Percentiles rank a stretch among this genome's conserved stretches.
phyloP scores from a whole-genome alignment of 192 early-diverging fungal species.

The Linnemannia hyalina region DNA sequence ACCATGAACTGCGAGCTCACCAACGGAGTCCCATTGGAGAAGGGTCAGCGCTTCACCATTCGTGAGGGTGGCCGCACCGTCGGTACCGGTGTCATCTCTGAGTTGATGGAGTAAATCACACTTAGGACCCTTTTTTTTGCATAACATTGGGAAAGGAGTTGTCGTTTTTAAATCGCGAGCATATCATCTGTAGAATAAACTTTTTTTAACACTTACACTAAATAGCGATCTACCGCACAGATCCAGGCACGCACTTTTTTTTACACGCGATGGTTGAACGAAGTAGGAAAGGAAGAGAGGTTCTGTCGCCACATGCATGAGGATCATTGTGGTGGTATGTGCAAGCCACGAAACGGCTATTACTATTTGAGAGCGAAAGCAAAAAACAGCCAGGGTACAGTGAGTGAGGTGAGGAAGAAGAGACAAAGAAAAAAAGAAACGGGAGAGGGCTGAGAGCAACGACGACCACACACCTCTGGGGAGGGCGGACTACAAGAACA shows the following conservation, averaged over 20 bases:
- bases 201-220: not conserved
- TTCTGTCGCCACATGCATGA: not conserved
- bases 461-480: not conserved
- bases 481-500: not conserved
- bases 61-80: conserved; percentile 98
- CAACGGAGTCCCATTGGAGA: conserved; percentile 88
- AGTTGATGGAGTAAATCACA: conserved; percentile 73
- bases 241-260: not conserved
- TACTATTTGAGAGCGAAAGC: not conserved
- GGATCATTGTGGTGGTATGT: not conserved
- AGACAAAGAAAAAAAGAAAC: not conserved
- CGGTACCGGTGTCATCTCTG: conserved; percentile 92
- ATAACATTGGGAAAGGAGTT: not conserved
- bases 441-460: not conserved
- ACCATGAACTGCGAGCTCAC: conserved; percentile 89
- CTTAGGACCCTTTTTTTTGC: no score
- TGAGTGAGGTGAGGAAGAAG: not conserved
- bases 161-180: conserved; percentile 8
- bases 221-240: not conserved
- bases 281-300: no score
- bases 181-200: conserved; percentile 21
- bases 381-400: not conserved
- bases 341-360: not conserved
- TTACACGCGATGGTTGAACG: not conserved
- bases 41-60: conserved; percentile 96